phyloP scores from a whole-genome alignment of 2,329 filamentous ascomycete species.

The Westerdykella aurantiaca region DNA sequence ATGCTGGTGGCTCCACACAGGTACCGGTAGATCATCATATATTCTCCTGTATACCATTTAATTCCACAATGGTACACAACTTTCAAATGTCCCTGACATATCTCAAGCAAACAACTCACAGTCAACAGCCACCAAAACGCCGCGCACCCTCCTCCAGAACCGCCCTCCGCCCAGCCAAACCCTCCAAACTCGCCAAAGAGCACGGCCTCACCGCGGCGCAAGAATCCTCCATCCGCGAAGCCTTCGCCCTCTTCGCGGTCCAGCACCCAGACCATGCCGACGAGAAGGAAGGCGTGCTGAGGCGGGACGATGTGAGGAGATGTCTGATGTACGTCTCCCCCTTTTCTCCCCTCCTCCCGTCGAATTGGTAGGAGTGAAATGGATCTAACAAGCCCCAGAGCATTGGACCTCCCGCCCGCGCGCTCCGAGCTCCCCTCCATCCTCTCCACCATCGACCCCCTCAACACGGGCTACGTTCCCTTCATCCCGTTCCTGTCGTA shows the following conservation, averaged over 20 bases:
- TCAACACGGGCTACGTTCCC: slow-evolving; percentile 67
- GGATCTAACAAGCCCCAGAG: slow-evolving; percentile 46
- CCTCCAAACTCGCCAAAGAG: slow-evolving; percentile 87
- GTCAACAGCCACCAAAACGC: slow-evolving; percentile 26
- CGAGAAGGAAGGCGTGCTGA: slow-evolving; percentile 53
- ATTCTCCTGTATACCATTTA: not conserved
- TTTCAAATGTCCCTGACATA: not conserved
- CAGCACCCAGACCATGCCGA: slow-evolving; percentile 53
- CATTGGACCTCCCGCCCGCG: slow-evolving; percentile 68
- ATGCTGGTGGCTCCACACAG: not conserved
- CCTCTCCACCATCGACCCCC: slow-evolving; percentile 74
- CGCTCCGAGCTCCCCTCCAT: slow-evolving; percentile 69
- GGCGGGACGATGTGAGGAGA: slow-evolving; percentile 42
- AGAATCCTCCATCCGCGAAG: slow-evolving; percentile 86
- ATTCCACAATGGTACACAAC: not conserved
- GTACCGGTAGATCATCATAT: not conserved
- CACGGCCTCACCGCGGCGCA: slow-evolving; percentile 78
- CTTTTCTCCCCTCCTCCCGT: not conserved
- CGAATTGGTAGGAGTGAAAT: no score
- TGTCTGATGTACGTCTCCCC: slow-evolving; percentile 45
- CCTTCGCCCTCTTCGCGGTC: slow-evolving; percentile 69
- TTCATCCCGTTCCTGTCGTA: slow-evolving; percentile 83
- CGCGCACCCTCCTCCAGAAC: slow-evolving; percentile 13
- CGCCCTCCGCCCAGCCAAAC: slow-evolving; percentile 27
- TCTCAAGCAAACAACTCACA: not conserved